Evolutionary conservation across 164 flowering plant species (phyloP).

Genomic region (Vitis rupestris): DNA sequence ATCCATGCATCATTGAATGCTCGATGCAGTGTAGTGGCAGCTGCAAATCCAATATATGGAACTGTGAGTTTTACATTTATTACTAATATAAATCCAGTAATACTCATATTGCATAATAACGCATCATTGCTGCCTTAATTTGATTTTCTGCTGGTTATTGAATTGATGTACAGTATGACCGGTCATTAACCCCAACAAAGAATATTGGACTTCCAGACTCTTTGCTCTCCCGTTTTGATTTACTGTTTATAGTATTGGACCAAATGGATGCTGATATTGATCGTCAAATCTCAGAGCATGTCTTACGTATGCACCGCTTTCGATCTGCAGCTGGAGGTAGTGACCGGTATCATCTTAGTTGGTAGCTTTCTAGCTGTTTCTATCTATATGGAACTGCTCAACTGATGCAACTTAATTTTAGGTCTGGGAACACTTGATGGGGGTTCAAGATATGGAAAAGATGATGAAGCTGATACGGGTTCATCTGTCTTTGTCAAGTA

Average conservation of each 20-base stretch:
- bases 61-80: constrained; percentile 57
- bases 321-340: constrained; percentile 80
- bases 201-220: constrained; percentile 99
- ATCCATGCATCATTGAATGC: constrained; percentile 99
- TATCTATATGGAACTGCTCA: constrained; percentile 6
- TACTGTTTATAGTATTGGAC: constrained; percentile 94
- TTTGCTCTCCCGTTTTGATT: constrained; percentile 94
- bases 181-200: constrained; percentile 96
- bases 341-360: constrained; percentile 2
- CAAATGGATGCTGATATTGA: constrained; percentile 99
- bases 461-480: constrained; percentile 65
- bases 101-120: not conserved
- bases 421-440: constrained; percentile 52
- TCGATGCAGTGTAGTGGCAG: constrained; percentile 98
- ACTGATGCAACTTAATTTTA: constrained; percentile 22
- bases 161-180: constrained; percentile 79
- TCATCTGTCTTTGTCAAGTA: constrained; percentile 82
- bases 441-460: constrained; percentile 57
- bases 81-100: not conserved
- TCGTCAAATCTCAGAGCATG: constrained; percentile 88
- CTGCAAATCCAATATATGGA: constrained; percentile 99
- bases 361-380: not conserved
- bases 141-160: constrained; percentile 13
- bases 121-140: constrained; percentile 6
- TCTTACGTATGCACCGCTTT: constrained; percentile 94